Evolutionary conservation across 805 yeast species (phyloP).

Genomic region (Candida xyloterini): DNA sequence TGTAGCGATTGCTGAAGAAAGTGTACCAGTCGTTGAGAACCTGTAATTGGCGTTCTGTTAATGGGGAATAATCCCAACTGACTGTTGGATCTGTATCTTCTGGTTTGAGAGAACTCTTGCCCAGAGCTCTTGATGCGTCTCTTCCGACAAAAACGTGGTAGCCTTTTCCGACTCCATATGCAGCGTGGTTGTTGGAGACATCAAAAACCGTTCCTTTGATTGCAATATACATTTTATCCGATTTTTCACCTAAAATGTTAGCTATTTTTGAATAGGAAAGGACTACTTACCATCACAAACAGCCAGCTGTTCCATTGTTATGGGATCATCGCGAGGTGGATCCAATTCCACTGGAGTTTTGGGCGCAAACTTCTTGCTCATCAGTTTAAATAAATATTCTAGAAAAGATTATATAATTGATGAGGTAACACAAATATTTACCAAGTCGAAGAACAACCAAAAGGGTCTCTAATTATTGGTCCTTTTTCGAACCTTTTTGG

Average conservation of each 20-base stretch:
- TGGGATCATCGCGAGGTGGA: slow-evolving; percentile 46
- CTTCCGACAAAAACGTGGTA: slow-evolving; percentile 72
- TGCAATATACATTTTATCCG: slow-evolving; percentile 60
- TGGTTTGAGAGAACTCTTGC: slow-evolving; percentile 57
- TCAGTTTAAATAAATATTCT: slow-evolving; percentile 1
- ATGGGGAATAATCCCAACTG: slow-evolving; percentile 49
- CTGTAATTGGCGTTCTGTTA: slow-evolving; percentile 56
- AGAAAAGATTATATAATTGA: background rate
- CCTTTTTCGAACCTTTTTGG: slow-evolving; percentile 2
- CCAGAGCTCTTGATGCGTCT: slow-evolving; percentile 77
- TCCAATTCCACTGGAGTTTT: slow-evolving; percentile 50
- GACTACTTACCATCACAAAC: slow-evolving; percentile 35
- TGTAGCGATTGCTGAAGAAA: slow-evolving; percentile 54
- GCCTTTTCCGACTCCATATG: slow-evolving; percentile 75
- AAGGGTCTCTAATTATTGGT: background rate
- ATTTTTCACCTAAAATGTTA: slow-evolving; percentile 34
- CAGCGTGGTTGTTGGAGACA: slow-evolving; percentile 60
- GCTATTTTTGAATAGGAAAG: slow-evolving; percentile 7
- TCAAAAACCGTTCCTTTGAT: slow-evolving; percentile 78
- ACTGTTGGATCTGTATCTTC: slow-evolving; percentile 43
- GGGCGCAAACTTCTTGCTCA: slow-evolving; percentile 45
- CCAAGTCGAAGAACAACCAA: background rate
- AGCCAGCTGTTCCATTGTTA: slow-evolving; percentile 42
- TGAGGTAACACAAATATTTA: background rate
- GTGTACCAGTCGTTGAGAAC: slow-evolving; percentile 74